A percentile compares a stretch with the other conserved stretches of the same genome.
These are phyloP conservation scores for Talaromyces nanjingensis DNA, from an alignment of 495 filamentous ascomycete species.

Conservation along the genomic window DNA sequence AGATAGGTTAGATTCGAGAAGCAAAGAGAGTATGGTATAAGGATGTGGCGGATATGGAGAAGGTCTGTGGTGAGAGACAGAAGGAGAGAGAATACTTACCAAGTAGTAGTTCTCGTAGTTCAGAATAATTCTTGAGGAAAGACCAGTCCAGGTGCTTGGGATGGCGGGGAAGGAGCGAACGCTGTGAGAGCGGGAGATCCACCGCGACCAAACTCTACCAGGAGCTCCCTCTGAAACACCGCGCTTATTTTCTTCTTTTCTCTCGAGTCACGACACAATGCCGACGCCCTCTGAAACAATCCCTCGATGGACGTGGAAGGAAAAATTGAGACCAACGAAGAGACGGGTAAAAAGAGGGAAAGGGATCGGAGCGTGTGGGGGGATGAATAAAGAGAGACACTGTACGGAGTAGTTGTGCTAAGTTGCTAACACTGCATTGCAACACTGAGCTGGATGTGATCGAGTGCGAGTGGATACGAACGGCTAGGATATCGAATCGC, in stretches of 20 bases:
- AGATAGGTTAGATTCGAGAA: neutral
- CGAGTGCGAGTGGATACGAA: neutral
- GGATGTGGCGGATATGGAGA: no score
- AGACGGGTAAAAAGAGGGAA: neutral
- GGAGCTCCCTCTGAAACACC: neutral
- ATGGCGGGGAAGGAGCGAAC: constrained; percentile 17
- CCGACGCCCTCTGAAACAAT: neutral
- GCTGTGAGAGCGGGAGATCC: constrained; percentile 16
- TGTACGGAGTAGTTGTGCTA: neutral
- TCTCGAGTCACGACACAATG: neutral
- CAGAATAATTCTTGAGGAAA: constrained; percentile 1
- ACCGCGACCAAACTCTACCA: constrained; percentile 1
- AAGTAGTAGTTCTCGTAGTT: neutral
- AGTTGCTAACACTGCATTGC: neutral
- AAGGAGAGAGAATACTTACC: constrained; percentile 8
- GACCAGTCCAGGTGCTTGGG: constrained; percentile 14
- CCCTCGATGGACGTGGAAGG: neutral
- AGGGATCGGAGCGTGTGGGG: neutral
- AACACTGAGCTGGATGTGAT: neutral
- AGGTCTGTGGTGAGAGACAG: neutral
- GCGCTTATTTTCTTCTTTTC: neutral
- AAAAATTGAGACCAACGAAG: neutral
- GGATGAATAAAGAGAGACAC: neutral
- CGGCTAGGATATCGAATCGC: neutral
- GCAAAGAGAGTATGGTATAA: no score